Conservation (phyloP, 495 filamentous ascomycete genomes). For the Pseudoneurospora amorphoporcata region DNA sequence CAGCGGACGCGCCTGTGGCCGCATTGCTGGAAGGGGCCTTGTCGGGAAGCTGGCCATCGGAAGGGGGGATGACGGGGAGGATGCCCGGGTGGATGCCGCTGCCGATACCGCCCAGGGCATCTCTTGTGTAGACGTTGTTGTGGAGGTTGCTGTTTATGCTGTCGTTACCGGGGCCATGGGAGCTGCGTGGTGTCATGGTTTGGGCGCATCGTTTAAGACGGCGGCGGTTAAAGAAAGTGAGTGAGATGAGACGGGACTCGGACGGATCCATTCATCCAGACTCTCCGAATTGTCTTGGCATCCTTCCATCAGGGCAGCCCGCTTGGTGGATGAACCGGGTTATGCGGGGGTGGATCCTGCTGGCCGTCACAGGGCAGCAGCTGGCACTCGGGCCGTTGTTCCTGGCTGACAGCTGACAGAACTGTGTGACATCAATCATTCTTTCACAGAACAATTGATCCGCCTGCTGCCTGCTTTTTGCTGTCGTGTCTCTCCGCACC, state of each 20-base stretch:
- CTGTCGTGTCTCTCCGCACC: not conserved
- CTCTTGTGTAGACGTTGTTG: not conserved
- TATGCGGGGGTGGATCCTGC: not conserved
- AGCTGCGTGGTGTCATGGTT: conserved; percentile 16
- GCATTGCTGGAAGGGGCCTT: conserved; percentile 53
- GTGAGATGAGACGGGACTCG: not conserved
- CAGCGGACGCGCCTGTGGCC: conserved; percentile 63
- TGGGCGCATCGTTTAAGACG: conserved; percentile 3
- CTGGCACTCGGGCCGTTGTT: not conserved
- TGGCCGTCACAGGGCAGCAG: not conserved
- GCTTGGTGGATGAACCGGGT: not conserved
- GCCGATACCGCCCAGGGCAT: not conserved
- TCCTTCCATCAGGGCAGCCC: not conserved
- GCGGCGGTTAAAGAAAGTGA: not conserved
- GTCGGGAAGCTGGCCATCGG: conserved; percentile 22
- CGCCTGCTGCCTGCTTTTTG: not conserved
- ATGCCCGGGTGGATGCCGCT: conserved; percentile 20
- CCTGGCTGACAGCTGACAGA: not conserved
- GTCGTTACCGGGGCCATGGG: conserved; percentile 7
- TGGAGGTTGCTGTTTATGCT: not conserved
- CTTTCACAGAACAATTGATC: not conserved
- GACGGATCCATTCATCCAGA: not conserved
- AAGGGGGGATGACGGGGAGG: conserved; percentile 29
- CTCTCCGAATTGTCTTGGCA: not conserved
- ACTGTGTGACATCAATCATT: not conserved